Evolutionary conservation across 345 rosid species (phyloP), one percentile per base, ranked within the genome.

Genomic region (Rhodamnia rubescens): DNA sequence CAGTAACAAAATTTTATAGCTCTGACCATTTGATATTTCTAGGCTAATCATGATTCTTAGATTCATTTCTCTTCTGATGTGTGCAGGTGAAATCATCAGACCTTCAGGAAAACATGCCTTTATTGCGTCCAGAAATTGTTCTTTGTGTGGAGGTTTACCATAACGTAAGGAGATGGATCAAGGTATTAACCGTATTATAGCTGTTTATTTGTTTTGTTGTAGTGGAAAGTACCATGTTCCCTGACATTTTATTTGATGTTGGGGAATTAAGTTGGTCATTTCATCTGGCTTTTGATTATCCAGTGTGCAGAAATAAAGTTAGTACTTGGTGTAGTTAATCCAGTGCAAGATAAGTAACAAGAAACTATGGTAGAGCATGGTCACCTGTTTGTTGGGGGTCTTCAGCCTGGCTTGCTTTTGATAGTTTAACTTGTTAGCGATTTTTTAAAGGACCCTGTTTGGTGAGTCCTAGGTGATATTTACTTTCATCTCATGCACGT

Each of bases 101-200:
- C 49, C 74, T 86, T 83, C 88, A 88, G 56, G 92, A 92, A 52
- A 85, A 89, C 15, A 58, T 83, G 29, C 86, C 92, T 83, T 88
- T 90, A 59, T 83, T 61, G 81, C 85, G 78, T 88, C 95, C 95
- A 16, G 98, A 97, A 89, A 92, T 92, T 83, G 89, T 95, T 88
- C 91, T 97, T 57, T 93, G 93, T 55, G 86, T 95, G 85, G 98
- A 95, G 91, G 91, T 97, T 80, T 94, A 92, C 89, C 92, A 96
- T 86, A 85, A 86, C 84, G 58, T 55, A 55, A 86, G 87, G 40
- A 90, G 87, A 86, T 88, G 83, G 85, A 9, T 55, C 53, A 97
- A 97, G 97, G 99, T 96, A 86, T n/a, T n/a, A n/a, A n/a, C n/a
- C n/a, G n/a, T n/a, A n/a, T 56, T 27, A 24, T 58, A 9, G 82